Base-by-base conservation (phyloP, 2,329 filamentous ascomycete genomes). In the Coniochaeta sp. region DNA sequence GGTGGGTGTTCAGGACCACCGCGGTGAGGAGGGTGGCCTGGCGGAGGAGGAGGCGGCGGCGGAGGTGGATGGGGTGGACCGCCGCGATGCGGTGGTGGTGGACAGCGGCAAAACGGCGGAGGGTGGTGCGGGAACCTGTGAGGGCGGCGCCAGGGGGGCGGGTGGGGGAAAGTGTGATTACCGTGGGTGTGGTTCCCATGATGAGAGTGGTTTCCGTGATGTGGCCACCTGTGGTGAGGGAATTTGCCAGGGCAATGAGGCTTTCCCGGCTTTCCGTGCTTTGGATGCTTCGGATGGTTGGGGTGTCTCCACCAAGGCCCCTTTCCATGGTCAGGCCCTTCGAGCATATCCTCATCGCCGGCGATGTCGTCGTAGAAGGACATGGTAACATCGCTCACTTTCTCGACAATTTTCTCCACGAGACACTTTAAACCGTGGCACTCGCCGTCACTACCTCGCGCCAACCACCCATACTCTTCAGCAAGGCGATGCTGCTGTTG, bases 361-460 rank as follows among this genome's bases (percentile, higher is more conserved):
- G 58, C 65, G 58, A 17, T 63, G 60, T 68, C 70, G 3, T 65
- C 66, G 59, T 74, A 76, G 3, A 76, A 52, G 12, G 67, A 66
- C 52, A 66, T 66, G 52, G 71, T 73, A 40, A 70, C 68, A 50
- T 74, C 70, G 62, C 73, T 73, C 58, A 79, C 69, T 55, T 73
- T 73, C 56, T 72, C 64, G 50, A 73, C 70, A 55, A 79, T 66
- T n/a, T 72, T 67, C 44, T 70, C 69, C 54, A 79, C 67, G 47
- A 80, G 66, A 62, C 79, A 81, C 63, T 73, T 76, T 47, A 80
- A 59, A 61, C 70, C 75, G 56, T 74, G 72, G 59, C 78, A 80
- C 8, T 74, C 68, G 24, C 65, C 60, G 17, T 66, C 62, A 16
- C 56, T 57, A 24, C 32, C 47, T 1, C 4, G 8, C 10, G 54